Percentiles rank a stretch among this genome's conserved stretches.
These are phyloP conservation scores for Cladophialophora yegresii DNA, from an alignment of 2,329 filamentous ascomycete genomes.

Conservation along the genomic window DNA sequence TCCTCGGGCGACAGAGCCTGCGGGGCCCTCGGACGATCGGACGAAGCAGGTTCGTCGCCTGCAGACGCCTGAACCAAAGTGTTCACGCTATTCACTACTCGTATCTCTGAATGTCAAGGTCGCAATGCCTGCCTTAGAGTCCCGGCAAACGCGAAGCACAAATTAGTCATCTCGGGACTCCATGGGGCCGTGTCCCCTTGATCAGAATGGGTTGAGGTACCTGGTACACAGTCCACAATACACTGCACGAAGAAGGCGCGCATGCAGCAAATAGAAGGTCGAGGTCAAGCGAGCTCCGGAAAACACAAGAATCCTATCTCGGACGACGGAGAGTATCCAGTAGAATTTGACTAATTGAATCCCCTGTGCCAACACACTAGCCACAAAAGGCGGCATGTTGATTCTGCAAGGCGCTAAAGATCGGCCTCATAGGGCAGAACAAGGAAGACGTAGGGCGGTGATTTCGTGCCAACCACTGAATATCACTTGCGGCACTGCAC, in stretches of 20 bases:
- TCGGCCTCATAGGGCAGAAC: constrained; percentile 5
- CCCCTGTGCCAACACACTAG: not conserved
- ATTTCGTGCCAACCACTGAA: not conserved
- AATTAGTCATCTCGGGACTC: constrained; percentile 13
- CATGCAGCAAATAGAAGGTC: constrained; percentile 1
- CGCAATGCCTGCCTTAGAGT: not conserved
- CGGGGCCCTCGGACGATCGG: not conserved
- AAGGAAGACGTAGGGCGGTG: not conserved
- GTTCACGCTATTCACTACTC: not conserved
- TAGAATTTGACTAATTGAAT: not conserved
- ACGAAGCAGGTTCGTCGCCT: not conserved
- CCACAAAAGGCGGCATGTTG: not conserved
- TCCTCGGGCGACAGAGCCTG: not conserved
- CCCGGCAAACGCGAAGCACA: not conserved
- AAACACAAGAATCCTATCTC: not conserved
- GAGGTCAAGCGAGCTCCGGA: not conserved
- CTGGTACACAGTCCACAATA: not conserved
- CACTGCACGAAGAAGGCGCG: not conserved
- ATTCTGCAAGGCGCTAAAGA: not conserved
- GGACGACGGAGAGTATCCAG: not conserved
- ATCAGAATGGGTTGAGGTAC: not conserved
- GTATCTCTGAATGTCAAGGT: not conserved
- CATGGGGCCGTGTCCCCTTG: constrained; percentile 2
- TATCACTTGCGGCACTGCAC: not conserved
- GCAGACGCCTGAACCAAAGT: not conserved